Evolutionary conservation across 2,329 filamentous ascomycete species (phyloP).

Genomic region (Didymella exigua): DNA sequence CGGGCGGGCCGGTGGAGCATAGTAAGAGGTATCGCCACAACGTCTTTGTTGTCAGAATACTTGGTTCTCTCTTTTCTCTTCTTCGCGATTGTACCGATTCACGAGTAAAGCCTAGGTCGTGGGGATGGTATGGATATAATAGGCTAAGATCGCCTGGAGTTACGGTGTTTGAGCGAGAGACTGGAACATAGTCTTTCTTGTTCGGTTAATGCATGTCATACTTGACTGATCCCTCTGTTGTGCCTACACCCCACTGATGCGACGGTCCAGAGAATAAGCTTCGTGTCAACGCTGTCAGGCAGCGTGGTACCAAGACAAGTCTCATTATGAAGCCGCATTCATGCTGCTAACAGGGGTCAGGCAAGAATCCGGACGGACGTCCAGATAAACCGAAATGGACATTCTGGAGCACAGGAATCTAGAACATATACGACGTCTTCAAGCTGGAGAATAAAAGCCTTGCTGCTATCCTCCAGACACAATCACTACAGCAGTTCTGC

Average conservation of each 20-base stretch:
- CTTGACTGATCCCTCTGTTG: conserved; percentile 18
- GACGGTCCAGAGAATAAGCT: conserved; percentile 9
- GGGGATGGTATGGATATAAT: conserved; percentile 37
- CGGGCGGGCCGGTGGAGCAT: conserved; percentile 49
- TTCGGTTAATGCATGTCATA: conserved; percentile 24
- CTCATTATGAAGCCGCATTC: conserved; percentile 31
- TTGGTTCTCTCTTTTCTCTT: conserved; percentile 21
- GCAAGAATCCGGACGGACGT: conserved; percentile 26
- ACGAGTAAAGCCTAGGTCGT: conserved; percentile 24
- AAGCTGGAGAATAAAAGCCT: conserved; percentile 38
- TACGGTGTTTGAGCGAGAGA: conserved; percentile 35
- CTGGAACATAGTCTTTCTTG: conserved; percentile 29
- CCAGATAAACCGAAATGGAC: conserved; percentile 31
- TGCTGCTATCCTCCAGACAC: conserved; percentile 19
- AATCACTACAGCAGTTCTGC: conserved; percentile 14
- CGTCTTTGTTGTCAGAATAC: conserved; percentile 21
- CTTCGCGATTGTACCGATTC: conserved; percentile 16
- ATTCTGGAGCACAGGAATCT: conserved; percentile 43
- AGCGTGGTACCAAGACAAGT: conserved; percentile 31
- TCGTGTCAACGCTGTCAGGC: conserved; percentile 17
- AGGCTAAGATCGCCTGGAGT: conserved; percentile 35
- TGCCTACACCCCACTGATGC: conserved; percentile 1
- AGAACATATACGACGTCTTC: conserved; percentile 28
- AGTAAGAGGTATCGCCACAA: conserved; percentile 21
- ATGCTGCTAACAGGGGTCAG: conserved; percentile 22